These are phyloP conservation scores for Triangularia setosa DNA, from an alignment of 2,329 filamentous ascomycete genomes.

Conservation along the genomic window DNA sequence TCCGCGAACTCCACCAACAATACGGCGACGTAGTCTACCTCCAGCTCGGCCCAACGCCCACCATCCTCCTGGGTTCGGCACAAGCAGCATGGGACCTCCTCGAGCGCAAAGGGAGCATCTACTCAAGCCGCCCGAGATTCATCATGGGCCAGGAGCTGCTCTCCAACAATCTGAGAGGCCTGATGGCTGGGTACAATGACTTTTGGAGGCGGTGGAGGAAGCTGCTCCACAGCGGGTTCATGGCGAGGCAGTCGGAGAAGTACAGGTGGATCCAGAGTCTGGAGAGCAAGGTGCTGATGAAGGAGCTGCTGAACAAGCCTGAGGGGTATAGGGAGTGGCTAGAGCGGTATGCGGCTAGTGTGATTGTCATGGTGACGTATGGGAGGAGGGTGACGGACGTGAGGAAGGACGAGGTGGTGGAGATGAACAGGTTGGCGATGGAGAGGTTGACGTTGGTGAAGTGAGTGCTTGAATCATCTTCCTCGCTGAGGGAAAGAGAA, in stretches of 20 bases:
- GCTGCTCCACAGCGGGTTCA: constrained; percentile 41
- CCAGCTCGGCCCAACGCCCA: constrained; percentile 40
- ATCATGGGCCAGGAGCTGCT: constrained; percentile 43
- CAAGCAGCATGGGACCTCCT: constrained; percentile 42
- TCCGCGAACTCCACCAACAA: constrained; percentile 35
- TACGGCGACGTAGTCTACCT: constrained; percentile 42
- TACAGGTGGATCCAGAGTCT: constrained; percentile 40
- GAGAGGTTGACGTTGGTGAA: constrained; percentile 41
- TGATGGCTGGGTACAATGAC: constrained; percentile 41
- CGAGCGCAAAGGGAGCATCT: constrained; percentile 41
- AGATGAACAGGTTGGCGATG: constrained; percentile 39
- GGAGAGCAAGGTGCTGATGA: constrained; percentile 39
- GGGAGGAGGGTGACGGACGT: constrained; percentile 35
- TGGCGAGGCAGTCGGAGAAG: constrained; percentile 40
- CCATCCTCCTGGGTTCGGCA: constrained; percentile 40
- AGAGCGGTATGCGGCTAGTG: constrained; percentile 38
- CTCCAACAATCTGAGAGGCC: constrained; percentile 38
- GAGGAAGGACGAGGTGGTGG: constrained; percentile 36
- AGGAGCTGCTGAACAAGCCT: constrained; percentile 34
- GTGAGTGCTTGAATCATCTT: constrained; percentile 30
- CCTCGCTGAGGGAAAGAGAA: neutral
- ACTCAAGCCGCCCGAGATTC: constrained; percentile 43
- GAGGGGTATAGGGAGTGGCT: constrained; percentile 31
- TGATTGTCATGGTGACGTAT: constrained; percentile 42
- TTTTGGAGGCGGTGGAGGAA: constrained; percentile 44